Base-by-base conservation (phyloP, 2,329 filamentous ascomycete species). In the Sodiomyces alkalinus region DNA sequence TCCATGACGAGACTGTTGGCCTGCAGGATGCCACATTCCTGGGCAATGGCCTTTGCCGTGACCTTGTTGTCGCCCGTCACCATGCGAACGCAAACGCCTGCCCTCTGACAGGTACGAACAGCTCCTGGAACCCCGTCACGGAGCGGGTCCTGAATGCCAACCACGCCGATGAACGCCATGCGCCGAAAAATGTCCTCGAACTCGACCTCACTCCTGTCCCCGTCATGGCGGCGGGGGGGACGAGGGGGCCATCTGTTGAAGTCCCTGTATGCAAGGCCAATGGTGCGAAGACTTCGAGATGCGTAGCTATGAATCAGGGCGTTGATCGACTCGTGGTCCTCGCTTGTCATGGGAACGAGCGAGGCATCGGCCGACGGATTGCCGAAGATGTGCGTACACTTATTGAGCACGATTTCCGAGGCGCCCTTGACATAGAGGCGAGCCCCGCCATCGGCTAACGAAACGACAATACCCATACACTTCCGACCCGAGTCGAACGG, bases 191-290 rank as follows among this genome's bases (percentile, higher is more conserved):
- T 50, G 29, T 73, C 62, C 25, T 79, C 74, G 37, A 82, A 78
- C 7, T 61, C 52, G n/a, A 74, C 63, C 31, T 76, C 67, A 20
- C 61, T 63, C 41, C 62, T 62, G 47, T 76, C 62, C 15, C 57
- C 60, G 22, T 67, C 64, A n/a, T 50, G 48, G 4, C 56, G 60
- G 27, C 58, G 68, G 11, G 64, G 68, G 26, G 66, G 64, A 34
- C 60, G 67, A 4, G 83, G 83, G 18, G 86, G 85, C 85, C 85
- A 93, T 29, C 69, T 67, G 15, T 80, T 69, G 39, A 90, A 92
- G 41, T 93, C 85, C 31, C 74, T 77, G 53, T 83, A 92, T 29
- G 83, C 63, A 37, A 92, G 67, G 23, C 76, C 81, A 40, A 93
- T 92, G 2, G 85, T 92, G 37, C 85, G 72, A 18, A 93, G 63